Conservation (phyloP, 2,329 filamentous ascomycete species). For the Periconia macrospinosa region DNA sequence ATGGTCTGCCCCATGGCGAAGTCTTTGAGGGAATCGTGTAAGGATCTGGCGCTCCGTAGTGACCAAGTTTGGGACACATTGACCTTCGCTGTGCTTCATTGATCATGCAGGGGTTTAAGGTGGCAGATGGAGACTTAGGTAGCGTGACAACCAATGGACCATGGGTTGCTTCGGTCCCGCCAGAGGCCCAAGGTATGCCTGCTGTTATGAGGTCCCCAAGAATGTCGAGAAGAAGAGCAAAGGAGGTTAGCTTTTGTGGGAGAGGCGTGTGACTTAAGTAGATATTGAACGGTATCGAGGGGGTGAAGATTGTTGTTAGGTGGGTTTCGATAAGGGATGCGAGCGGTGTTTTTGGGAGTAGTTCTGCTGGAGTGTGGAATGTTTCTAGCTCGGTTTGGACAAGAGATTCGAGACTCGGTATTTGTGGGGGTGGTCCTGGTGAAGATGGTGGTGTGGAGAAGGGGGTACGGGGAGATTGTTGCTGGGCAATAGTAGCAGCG, state of each 20-base stretch:
- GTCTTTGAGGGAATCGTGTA: too few relatives aligned
- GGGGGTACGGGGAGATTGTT: neutral
- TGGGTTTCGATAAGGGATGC: too few relatives aligned
- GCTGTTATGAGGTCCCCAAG: slow-evolving; percentile 26
- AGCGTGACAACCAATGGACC: slow-evolving; percentile 28
- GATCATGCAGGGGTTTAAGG: neutral
- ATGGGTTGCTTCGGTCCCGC: slow-evolving; percentile 31
- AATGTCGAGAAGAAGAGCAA: slow-evolving; percentile 21
- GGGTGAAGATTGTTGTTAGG: neutral
- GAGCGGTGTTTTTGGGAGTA: neutral
- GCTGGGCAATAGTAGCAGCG: slow-evolving; percentile 13
- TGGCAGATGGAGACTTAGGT: neutral
- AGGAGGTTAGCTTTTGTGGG: neutral
- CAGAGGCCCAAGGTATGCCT: slow-evolving; percentile 37
- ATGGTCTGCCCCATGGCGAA: too few relatives aligned
- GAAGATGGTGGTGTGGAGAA: neutral
- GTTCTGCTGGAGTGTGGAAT: neutral
- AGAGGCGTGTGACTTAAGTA: slow-evolving; percentile 16
- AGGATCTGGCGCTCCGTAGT: too few relatives aligned
- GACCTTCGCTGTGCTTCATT: neutral
- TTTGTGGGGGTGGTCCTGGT: neutral
- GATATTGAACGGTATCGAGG: slow-evolving; percentile 1
- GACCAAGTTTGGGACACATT: neutral
- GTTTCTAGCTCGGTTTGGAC: neutral
- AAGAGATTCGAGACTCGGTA: too few relatives aligned